These are phyloP conservation scores for Gonapodya sp. DNA, from an alignment of 192 early-diverging fungal genomes.

Conservation along the genomic window DNA sequence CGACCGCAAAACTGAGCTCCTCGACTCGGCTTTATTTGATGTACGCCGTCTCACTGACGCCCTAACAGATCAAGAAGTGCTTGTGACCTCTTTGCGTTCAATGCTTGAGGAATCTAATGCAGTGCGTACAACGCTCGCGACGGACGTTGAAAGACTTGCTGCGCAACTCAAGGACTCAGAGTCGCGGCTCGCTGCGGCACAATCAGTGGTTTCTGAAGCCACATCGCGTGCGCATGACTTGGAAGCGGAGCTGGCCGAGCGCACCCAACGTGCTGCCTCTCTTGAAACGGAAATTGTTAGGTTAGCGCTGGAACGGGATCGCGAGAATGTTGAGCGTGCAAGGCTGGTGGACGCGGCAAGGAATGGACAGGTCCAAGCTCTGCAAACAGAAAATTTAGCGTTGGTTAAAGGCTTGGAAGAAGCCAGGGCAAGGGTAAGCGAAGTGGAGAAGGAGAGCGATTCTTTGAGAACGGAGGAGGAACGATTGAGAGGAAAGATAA, in stretches of 20 bases:
- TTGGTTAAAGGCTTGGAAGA: neutral
- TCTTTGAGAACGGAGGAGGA: constrained; percentile 28
- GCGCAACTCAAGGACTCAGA: neutral
- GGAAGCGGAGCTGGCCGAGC: neutral
- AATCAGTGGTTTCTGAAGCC: neutral
- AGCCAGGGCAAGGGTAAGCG: neutral
- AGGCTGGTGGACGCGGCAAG: neutral
- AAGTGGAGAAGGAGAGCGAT: neutral
- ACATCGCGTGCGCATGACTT: neutral
- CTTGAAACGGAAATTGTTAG: neutral
- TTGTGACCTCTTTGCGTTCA: neutral
- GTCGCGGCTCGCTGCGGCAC: neutral
- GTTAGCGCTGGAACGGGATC: neutral
- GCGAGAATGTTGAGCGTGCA: neutral
- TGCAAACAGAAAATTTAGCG: neutral
- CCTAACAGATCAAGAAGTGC: neutral
- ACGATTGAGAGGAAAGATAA: constrained; percentile 43
- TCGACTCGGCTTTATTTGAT: neutral
- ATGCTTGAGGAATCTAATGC: neutral
- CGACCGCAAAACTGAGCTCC: neutral
- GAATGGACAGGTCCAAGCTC: neutral
- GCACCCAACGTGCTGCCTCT: neutral
- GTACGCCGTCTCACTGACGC: neutral
- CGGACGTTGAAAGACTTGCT: neutral
- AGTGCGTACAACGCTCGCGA: neutral